These are phyloP conservation scores for Fraxinus greggii DNA, from an alignment of 305 asterid genomes.

Conservation along the genomic window DNA sequence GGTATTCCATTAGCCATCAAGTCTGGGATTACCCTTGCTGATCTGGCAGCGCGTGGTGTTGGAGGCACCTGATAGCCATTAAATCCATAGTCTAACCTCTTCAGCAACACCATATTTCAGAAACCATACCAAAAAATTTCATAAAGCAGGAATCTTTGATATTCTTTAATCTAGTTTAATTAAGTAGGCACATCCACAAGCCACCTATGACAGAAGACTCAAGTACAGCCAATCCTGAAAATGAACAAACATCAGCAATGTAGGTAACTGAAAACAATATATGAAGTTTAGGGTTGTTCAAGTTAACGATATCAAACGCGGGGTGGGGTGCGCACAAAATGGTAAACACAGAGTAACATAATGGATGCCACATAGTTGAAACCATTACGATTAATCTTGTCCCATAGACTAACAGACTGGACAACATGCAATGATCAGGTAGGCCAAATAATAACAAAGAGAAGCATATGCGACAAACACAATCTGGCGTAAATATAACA, in stretches of 20 bases:
- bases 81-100: conserved; percentile 79
- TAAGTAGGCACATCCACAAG: conserved; percentile 4
- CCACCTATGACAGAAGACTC: conserved; percentile 11
- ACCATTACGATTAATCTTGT: neutral
- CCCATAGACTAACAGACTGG: neutral
- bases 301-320: neutral
- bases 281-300: conserved; percentile 5
- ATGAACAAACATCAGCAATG: conserved; percentile 2
- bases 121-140: conserved; percentile 53
- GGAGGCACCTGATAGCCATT: conserved; percentile 85
- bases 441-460: neutral
- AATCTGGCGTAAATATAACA: neutral
- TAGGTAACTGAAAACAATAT: neutral
- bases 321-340: neutral
- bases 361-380: neutral
- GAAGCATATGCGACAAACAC: neutral
- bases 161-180: conserved; percentile 26
- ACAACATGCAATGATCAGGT: neutral
- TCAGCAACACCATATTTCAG: conserved; percentile 69
- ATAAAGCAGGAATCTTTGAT: conserved; percentile 25
- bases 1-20: neutral
- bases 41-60: conserved; percentile 88
- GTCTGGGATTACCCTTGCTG: conserved; percentile 61
- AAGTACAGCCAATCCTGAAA: conserved; percentile 24
- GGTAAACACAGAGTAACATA: neutral